Base-by-base conservation (phyloP, 2,329 filamentous ascomycete genomes). In the Fusarium torulosum region DNA sequence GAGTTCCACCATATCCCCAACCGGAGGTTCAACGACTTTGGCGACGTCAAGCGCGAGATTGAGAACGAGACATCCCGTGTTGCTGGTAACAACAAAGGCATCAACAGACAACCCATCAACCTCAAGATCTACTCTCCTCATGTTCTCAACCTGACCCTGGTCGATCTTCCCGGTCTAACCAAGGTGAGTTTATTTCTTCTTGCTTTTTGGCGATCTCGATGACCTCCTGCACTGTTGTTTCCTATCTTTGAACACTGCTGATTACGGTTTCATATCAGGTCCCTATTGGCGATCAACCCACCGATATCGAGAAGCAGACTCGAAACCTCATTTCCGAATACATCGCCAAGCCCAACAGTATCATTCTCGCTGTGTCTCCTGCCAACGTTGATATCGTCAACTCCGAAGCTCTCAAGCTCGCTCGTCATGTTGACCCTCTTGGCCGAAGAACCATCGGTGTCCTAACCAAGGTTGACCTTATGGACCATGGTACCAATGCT, bases 361-460 rank as follows among this genome's bases (percentile, higher is more conserved):
- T 99, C 75, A 90, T 99, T 69, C 87, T 99, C 52, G 96, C 96
- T 31, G 96, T 99, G 23, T 98, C 96, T 14, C 95, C 96, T 19
- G 96, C 96, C 53, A 99, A 99, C 75, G 95, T 98, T 75, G 96
- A 99, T 77, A 90, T 99, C 74, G 96, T 98, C 77, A 99, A 99
- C 80, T 99, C 96, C 9, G 96, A 99, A 79, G 94, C 96, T 9
- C 83, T 99, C 73, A 99, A 99, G 81, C 90, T 99, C 64, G 96
- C 96, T 62, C 91, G 96, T 53, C 93, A 99, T 88, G 96, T 99
- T 54, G 96, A 99, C 79, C 91, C 96, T 3, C 90, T 97, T 79
- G 96, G 96, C 67, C 90, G 93, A 79, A 89, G 96, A 77, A 99
- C 96, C 20, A 98, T 99, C 76, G 96, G 96, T 75, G 95, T 99